A percentile compares a stretch with the other conserved stretches of the same genome.
Conservation (phyloP, 805 yeast species). For the Myxozyma mucilagina region DNA sequence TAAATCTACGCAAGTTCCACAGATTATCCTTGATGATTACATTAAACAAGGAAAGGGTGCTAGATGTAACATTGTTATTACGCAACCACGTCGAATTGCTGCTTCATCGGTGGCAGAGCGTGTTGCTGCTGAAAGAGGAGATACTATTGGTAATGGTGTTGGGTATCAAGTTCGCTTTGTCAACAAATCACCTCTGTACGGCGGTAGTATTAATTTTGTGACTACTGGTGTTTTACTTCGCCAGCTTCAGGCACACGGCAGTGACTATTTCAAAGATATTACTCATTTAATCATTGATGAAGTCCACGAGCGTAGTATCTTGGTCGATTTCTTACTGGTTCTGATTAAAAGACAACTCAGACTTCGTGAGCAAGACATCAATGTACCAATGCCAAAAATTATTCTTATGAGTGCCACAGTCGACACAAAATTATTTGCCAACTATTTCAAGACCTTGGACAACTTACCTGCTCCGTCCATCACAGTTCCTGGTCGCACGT, state of each 20-base stretch:
- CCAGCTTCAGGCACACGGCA: constrained; percentile 22
- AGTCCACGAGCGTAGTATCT: constrained; percentile 80
- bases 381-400: constrained; percentile 40
- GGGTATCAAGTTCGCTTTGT: constrained; percentile 81
- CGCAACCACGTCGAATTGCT: constrained; percentile 37
- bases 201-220: constrained; percentile 67
- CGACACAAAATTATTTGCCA: constrained; percentile 53
- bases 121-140: constrained; percentile 71
- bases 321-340: constrained; percentile 74
- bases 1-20: constrained; percentile 36
- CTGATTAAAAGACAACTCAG: constrained; percentile 49
- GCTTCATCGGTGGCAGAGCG: constrained; percentile 63
- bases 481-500: constrained; percentile 91
- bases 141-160: constrained; percentile 64
- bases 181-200: constrained; percentile 54
- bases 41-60: constrained; percentile 21
- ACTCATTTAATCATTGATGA: constrained; percentile 73
- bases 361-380: neutral
- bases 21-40: constrained; percentile 31
- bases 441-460: constrained; percentile 52
- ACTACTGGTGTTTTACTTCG: constrained; percentile 85
- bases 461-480: constrained; percentile 53
- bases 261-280: constrained; percentile 13
- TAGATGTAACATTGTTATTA: constrained; percentile 30
- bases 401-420: constrained; percentile 67